Evolutionary conservation across 176 grass and related monocot genomes (phyloP).

Genomic region (Lolium perenne): DNA sequence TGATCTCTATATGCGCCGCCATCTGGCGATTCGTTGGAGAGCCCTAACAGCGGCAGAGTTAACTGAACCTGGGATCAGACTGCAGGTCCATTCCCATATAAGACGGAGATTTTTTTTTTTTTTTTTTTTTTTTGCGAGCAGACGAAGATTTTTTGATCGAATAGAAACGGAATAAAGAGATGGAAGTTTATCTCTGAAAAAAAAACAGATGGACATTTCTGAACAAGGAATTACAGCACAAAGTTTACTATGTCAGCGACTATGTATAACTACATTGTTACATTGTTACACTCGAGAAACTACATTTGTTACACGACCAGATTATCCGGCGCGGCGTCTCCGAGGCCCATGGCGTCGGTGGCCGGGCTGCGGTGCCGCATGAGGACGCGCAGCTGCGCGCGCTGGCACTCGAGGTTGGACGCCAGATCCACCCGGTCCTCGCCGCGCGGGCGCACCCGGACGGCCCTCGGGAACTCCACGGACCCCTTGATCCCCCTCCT

Average conservation of each 20-base stretch:
- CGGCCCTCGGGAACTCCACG: constrained; percentile 81
- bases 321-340: constrained; percentile 40
- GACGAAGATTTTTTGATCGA: background rate
- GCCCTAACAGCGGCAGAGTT: background rate
- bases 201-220: background rate
- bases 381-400: constrained; percentile 74
- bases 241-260: background rate
- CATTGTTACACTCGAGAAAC: too few species aligned
- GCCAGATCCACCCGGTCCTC: constrained; percentile 53
- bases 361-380: constrained; percentile 57
- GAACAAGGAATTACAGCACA: background rate
- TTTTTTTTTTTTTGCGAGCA: background rate
- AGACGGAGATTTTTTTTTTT: background rate
- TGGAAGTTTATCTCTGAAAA: background rate
- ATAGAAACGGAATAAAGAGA: background rate
- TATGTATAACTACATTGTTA: background rate
- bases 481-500: constrained; percentile 85
- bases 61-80: too few species aligned
- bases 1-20: constrained; percentile 85
- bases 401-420: constrained; percentile 83
- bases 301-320: constrained; percentile 49
- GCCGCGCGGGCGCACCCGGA: constrained; percentile 49
- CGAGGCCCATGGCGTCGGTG: constrained; percentile 45
- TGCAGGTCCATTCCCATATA: too few species aligned
- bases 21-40: constrained; percentile 34